Conservation (phyloP, 352 stramenopile genomes). For the Pythium rhizo-oryzae region DNA sequence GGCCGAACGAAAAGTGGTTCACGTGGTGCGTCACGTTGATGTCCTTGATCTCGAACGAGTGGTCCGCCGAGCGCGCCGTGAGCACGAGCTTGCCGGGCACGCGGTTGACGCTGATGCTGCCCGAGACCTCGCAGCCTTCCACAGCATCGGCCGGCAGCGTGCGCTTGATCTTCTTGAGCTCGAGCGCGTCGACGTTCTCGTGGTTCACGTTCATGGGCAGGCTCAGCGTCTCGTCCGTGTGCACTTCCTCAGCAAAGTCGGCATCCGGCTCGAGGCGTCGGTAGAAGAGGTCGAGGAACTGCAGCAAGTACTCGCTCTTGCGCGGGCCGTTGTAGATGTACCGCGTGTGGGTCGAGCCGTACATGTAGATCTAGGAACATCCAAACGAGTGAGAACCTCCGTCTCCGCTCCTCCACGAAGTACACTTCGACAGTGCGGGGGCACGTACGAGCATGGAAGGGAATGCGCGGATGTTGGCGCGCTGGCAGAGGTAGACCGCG, state of each 20-base stretch:
- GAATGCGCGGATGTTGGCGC: constrained; percentile 74
- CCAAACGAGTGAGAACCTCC: not conserved
- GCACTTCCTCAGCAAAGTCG: constrained; percentile 82
- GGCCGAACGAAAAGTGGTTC: constrained; percentile 88
- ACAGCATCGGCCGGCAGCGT: constrained; percentile 37
- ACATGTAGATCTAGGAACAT: constrained; percentile 77
- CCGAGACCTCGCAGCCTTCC: constrained; percentile 80
- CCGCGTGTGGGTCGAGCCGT: constrained; percentile 69
- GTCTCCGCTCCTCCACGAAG: not conserved
- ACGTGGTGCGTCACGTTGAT: constrained; percentile 74
- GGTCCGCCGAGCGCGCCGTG: constrained; percentile 63
- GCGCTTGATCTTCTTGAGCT: constrained; percentile 52
- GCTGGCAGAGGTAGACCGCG: constrained; percentile 64
- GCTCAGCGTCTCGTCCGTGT: constrained; percentile 48
- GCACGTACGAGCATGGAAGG: constrained; percentile 71
- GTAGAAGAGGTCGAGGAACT: constrained; percentile 87
- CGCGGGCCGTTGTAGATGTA: constrained; percentile 86
- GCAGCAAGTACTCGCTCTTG: constrained; percentile 69
- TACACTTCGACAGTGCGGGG: not conserved
- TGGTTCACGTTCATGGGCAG: constrained; percentile 62
- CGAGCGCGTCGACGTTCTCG: constrained; percentile 52
- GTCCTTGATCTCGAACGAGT: constrained; percentile 63
- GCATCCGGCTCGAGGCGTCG: constrained; percentile 75
- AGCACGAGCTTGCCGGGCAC: constrained; percentile 75
- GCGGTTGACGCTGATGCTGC: constrained; percentile 77